Evolutionary conservation across 768 basidiomycete species (phyloP), one percentile per base, ranked within the genome.

Genomic region (Rhodosporidiobolus sp.): DNA sequence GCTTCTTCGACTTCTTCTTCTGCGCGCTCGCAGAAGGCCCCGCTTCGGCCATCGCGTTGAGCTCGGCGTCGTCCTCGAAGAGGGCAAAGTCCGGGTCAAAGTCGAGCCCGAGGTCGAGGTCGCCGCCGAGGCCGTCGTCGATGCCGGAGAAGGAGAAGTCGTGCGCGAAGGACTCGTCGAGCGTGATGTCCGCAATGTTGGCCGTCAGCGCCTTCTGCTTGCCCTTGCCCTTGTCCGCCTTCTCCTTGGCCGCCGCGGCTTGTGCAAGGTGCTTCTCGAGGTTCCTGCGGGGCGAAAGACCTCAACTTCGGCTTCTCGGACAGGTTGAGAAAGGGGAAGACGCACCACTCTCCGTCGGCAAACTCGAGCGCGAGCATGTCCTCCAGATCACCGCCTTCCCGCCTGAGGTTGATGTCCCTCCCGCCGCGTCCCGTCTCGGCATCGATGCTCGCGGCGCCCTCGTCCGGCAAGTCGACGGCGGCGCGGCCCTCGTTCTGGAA

Each of bases 381-480:
- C 32, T 72, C 71, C 17, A 72, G 28, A 28, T 72, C 71, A 7
- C 71, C 71, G 10, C 66, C 66, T n/a, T 72, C 71, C 30, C 71
- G 8, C 34, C 71, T 48, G 66, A 72, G 20, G 38, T 70, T 64
- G 54, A 63, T 63, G 46, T 75, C 65, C 30, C 60, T 53, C 4
- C 57, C 67, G 1, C 60, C 62, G 32, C 52, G 45, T 4, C 32
- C 38, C 10, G 35, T 54, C 7, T 67, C 66, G 2, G 48, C 69
- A 0, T 16, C 60, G 45, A 43, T 43, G 10, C 56, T 49, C 8
- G 88, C 80, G 88, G 89, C 49, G 92, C 92, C 0, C 72, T 96
- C 94, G 74, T 95, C 94, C 10, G 93, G 92, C 86, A 98, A 87
- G 82, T 99, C 96, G 49, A 97, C 96, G 34, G 93, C 82, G 71